Evolutionary conservation across 108 stramenopile species (phyloP), one percentile per base, ranked within the genome.

Genomic region (Fragilaria crotonensis): DNA sequence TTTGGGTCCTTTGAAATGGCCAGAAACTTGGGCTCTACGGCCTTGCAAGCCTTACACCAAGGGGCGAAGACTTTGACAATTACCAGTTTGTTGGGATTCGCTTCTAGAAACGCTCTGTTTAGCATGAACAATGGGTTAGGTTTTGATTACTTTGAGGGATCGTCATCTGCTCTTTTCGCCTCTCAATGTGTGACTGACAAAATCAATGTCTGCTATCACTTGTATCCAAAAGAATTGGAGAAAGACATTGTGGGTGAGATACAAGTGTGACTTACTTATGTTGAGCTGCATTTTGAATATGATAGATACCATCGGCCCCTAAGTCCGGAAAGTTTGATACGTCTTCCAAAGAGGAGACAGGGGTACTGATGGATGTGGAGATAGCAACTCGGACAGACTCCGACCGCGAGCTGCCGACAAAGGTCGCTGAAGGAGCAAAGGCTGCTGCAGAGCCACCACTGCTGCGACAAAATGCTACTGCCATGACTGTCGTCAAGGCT

Each of bases 21-120:
- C 25, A 78, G 56, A 56, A 81, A 93, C 69, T 93, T 93, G 1
- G 91, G 85, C 50, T 83, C 85, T 20, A 93, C 54, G 30, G 66
- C 65, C 41, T 80, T 77, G 52, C 78, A 80, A 0, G 82, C 76
- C 1, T 78, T 66, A 51, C 31, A 57, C 55, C 55, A 41, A 0
- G 92, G 88, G 5, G 92, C 92, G 59, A 77, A 93, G 25, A 93
- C 85, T 73, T 93, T 89, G 64, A 88, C 47, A 3, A 92, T 81
- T 48, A 91, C 66, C 1, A 90, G 52, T 68, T 87, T 85, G 61
- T 87, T 76, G 7, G 71, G 67, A 55, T 83, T 80, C 22, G 76
- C 73, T 29, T 77, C 70, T 51, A 88, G 30, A 48, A 84, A 56
- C 3, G 11, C 20, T 3, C 55, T 20, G 33, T 9, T 52, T 2